A percentile compares a stretch with the other conserved stretches of the same genome.
phyloP scores from a whole-genome alignment of 805 yeast genomes.

The Yarrowia sp. region DNA sequence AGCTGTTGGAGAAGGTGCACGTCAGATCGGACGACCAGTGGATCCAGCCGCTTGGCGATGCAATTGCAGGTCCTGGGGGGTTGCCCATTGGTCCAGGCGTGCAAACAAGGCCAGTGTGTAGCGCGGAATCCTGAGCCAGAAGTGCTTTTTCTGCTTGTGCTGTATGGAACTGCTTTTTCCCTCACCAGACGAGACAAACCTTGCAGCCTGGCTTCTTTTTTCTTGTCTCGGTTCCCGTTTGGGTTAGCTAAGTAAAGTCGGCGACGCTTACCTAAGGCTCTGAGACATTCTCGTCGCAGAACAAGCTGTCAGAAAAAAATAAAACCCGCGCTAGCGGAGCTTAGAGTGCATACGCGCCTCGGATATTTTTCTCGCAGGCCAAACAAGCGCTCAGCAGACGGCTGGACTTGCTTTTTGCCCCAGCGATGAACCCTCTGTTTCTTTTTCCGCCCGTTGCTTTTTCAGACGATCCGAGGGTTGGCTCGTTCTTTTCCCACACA shows the following conservation, averaged over 20 bases:
- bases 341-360: not conserved
- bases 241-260: slow-evolving; percentile 2
- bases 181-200: not conserved
- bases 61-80: too few relatives aligned
- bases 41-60: too few relatives aligned
- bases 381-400: not conserved
- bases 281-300: too few relatives aligned
- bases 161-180: slow-evolving; percentile 1
- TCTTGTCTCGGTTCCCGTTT: not conserved
- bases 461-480: not conserved
- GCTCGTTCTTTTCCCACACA: not conserved
- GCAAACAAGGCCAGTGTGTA: too few relatives aligned
- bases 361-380: not conserved
- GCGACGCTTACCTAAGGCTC: not conserved
- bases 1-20: too few relatives aligned
- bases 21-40: too few relatives aligned
- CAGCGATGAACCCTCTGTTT: too few relatives aligned
- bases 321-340: not conserved
- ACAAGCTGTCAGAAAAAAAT: not conserved
- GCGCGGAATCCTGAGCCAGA: too few relatives aligned
- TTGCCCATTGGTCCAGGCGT: too few relatives aligned
- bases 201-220: not conserved
- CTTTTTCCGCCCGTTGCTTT: not conserved
- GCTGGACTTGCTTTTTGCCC: not conserved
- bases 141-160: slow-evolving; percentile 4